Base-by-base conservation (phyloP, 2,329 filamentous ascomycete genomes). In the Clonostachys sp. region DNA sequence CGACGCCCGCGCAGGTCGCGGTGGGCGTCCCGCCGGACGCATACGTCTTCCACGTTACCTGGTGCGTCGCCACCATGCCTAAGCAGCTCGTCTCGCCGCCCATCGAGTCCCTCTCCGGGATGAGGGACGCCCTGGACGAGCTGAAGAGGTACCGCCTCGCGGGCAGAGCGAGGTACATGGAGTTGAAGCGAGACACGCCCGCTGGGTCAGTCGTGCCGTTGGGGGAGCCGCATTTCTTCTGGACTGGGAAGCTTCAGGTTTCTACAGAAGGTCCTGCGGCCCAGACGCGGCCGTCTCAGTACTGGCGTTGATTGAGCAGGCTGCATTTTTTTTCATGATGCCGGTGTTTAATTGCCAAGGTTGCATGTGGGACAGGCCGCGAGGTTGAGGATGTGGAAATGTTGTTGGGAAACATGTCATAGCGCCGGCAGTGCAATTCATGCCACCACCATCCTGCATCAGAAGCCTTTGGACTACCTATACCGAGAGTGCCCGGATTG, bases 31-130 rank as follows among this genome's bases (percentile, higher is more conserved):
- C 78, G 5, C 43, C 58, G 1, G 61, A 65, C 0, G 61, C 66
- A 1, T 71, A 68, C 47, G 58, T 83, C 38, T 81, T 74, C 53
- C 64, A 72, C 30, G 68, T 66, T 2, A 78, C 78, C 1, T 83
- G 79, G 79, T 68, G 72, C 49, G 67, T 78, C 45, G 53, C 79
- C 13, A 50, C 78, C 4, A 61, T 70, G 51, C 70, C 72, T 8
- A 45, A 41, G 1, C 50, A 51, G 13, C 50, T 68, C 30, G 47
- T 45, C 5, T 41, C 52, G 18, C 72, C 71, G 0, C 50, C 55
- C 5, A 48, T 45, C 33, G 48, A 40, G 8, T 61, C 67, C 7
- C 50, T 74, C 14, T 47, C 53, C 34, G 55, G 49, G n/a, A 74
- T 75, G 72, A 55, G 51, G 36, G 71, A 76, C 50, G 73, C 77